Evolutionary conservation across 176 grass and related monocot genomes (phyloP).

Genomic region (Panicum miliaceum): DNA sequence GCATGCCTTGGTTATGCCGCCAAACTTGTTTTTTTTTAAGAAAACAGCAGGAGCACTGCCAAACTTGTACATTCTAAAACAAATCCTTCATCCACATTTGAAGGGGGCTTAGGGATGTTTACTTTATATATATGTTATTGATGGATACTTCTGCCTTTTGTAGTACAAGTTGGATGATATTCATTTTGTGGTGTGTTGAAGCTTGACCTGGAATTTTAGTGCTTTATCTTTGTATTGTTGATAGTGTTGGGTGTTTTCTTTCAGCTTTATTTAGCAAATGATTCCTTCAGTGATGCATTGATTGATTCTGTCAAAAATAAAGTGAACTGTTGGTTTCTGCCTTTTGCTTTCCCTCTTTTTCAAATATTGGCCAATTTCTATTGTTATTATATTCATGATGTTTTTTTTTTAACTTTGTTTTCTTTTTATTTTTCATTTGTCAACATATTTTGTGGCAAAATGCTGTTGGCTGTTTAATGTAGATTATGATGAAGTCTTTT

Average conservation of each 20-base stretch:
- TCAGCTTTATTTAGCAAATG: neutral
- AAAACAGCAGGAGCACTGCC: no score
- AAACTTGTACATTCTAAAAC: neutral
- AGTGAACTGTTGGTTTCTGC: neutral
- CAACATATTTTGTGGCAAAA: neutral
- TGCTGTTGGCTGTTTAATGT: neutral
- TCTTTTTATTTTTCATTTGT: conserved; percentile 1
- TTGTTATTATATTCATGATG: neutral
- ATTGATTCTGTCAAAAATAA: neutral
- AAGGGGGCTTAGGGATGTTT: neutral
- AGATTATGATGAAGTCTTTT: neutral
- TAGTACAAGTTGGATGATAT: neutral
- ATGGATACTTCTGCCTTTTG: neutral
- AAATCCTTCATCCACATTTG: neutral
- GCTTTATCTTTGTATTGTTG: neutral
- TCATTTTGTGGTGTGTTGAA: neutral
- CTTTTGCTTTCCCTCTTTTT: conserved; percentile 11
- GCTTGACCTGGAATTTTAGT: neutral
- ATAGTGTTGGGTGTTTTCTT: neutral
- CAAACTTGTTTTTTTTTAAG: no score
- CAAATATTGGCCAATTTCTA: neutral
- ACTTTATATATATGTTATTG: neutral
- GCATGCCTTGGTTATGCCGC: conserved; percentile 2
- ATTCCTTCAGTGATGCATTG: neutral
- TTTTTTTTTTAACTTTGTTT: neutral